These are phyloP conservation scores for Amoebophrya sp. DNA, from an alignment of 169 alveolate genomes.

Conservation along the genomic window DNA sequence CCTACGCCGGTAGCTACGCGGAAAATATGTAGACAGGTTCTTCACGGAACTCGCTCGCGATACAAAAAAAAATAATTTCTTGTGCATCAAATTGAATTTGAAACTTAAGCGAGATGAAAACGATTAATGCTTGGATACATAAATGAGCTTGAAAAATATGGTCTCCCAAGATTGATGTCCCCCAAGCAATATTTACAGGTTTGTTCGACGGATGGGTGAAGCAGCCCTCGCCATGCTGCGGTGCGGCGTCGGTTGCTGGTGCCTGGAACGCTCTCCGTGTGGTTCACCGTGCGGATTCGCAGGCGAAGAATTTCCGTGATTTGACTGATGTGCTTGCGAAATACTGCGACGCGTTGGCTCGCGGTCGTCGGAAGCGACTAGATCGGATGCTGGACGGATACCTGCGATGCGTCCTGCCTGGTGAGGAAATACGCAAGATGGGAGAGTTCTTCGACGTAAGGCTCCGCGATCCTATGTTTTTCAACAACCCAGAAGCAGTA, in stretches of 20 bases:
- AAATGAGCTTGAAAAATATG: too few species aligned
- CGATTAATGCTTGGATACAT: too few species aligned
- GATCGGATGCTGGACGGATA: conserved; percentile 2
- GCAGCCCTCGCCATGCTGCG: conserved; percentile 24
- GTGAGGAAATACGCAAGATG: neutral
- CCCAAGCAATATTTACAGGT: neutral
- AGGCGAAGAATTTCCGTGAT: neutral
- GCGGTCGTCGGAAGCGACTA: neutral
- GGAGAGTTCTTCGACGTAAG: neutral
- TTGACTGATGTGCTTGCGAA: neutral
- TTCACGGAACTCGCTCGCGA: too few species aligned
- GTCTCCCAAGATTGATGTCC: neutral
- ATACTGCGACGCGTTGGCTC: neutral
- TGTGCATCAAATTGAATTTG: neutral
- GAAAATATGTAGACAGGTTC: too few species aligned
- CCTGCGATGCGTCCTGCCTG: conserved; percentile 14
- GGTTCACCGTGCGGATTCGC: neutral
- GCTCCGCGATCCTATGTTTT: neutral
- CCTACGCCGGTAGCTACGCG: too few species aligned
- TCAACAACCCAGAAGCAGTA: too few species aligned
- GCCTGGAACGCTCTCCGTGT: neutral
- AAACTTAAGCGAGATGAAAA: too few species aligned
- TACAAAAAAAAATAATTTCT: neutral
- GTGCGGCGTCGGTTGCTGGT: neutral
- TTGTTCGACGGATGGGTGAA: conserved; percentile 15